phyloP scores from a whole-genome alignment of 495 filamentous ascomycete genomes.

The Glutinoglossum americanum region DNA sequence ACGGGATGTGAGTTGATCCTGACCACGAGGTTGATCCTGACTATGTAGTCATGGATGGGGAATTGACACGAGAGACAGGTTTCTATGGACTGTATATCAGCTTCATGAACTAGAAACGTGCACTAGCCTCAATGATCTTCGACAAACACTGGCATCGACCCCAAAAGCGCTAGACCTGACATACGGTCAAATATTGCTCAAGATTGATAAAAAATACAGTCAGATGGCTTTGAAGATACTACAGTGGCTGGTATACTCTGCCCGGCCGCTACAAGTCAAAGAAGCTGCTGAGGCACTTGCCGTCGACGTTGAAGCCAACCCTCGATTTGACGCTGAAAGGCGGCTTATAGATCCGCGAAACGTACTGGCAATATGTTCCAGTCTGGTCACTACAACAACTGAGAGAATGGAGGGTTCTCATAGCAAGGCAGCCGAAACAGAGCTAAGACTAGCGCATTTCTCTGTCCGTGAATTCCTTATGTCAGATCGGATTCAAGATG shows the following conservation, averaged over 20 bases:
- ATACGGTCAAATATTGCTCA: slow-evolving; percentile 9
- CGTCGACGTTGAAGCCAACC: not conserved
- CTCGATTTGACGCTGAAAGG: slow-evolving; percentile 3
- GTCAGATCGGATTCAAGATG: no score
- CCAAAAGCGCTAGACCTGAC: slow-evolving; percentile 10
- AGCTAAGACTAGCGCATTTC: no score
- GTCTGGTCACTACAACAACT: slow-evolving; percentile 4
- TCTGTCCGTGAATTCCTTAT: no score
- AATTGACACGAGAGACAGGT: no score
- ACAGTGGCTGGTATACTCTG: slow-evolving; percentile 9
- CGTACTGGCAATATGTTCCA: slow-evolving; percentile 5
- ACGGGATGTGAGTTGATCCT: no score
- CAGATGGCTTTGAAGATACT: slow-evolving; percentile 6
- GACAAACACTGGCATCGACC: slow-evolving; percentile 5
- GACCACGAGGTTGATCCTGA: no score
- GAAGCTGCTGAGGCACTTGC: slow-evolving; percentile 8
- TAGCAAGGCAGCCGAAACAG: not conserved
- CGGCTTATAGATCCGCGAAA: not conserved
- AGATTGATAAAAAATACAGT: slow-evolving; percentile 4
- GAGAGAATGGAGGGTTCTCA: not conserved
- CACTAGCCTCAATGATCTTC: not conserved
- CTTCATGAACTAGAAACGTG: slow-evolving; percentile 7
- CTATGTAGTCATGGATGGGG: no score
- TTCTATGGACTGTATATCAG: slow-evolving; percentile 12
- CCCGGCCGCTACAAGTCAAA: slow-evolving; percentile 2